Evolutionary conservation across 495 filamentous ascomycete species (phyloP).

Genomic region (Hypoxylon cercidicola): DNA sequence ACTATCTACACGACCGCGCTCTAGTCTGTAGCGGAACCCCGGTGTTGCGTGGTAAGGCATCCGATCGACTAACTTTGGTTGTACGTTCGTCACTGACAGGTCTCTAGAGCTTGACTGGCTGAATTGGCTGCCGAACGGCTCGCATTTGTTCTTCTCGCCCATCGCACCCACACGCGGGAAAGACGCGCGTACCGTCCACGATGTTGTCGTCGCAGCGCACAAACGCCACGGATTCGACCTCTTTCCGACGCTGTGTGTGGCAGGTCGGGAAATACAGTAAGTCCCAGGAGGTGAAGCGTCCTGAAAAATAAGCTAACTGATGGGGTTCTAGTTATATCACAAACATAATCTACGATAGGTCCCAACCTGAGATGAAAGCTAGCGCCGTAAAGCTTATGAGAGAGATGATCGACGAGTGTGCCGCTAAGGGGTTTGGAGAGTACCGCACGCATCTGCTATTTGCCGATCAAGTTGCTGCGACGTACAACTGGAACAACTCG

Average conservation of each 20-base stretch:
- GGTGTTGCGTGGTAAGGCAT: slow-evolving; percentile 15
- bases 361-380: slow-evolving; percentile 45
- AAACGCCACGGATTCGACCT: slow-evolving; percentile 61
- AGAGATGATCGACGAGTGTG: slow-evolving; percentile 55
- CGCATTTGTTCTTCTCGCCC: slow-evolving; percentile 67
- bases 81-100: no score
- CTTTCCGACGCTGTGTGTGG: slow-evolving; percentile 62
- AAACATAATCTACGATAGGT: slow-evolving; percentile 57
- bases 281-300: no score
- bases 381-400: slow-evolving; percentile 52
- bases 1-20: slow-evolving; percentile 45
- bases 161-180: slow-evolving; percentile 62
- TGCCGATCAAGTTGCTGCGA: slow-evolving; percentile 62
- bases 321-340: slow-evolving; percentile 51
- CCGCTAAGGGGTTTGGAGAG: slow-evolving; percentile 60
- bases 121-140: slow-evolving; percentile 66
- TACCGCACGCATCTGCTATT: slow-evolving; percentile 63
- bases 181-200: slow-evolving; percentile 59
- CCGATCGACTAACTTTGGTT: no score
- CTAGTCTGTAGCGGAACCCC: slow-evolving; percentile 55
- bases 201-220: slow-evolving; percentile 52
- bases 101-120: slow-evolving; percentile 65
- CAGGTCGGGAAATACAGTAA: slow-evolving; percentile 63
- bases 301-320: neutral
- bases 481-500: slow-evolving; percentile 62